Evolutionary conservation across 1,284 basidiomycete species (phyloP).

Genomic region (Butyriboletus pseudospeciosus): DNA sequence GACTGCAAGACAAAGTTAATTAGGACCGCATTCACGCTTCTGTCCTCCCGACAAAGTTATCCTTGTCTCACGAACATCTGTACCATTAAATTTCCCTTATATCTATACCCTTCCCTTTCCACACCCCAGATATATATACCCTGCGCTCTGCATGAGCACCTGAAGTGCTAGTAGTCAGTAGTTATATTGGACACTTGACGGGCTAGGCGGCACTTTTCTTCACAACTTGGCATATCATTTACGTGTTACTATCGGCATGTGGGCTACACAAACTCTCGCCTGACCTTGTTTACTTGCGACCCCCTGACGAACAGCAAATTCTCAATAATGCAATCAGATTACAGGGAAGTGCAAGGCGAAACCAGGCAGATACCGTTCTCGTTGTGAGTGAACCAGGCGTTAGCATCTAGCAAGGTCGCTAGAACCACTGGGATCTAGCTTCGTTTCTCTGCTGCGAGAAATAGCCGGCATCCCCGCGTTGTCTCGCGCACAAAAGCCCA

Average conservation of each 20-base stretch:
- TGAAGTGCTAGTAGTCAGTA: not conserved
- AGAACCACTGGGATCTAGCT: conserved; percentile 31
- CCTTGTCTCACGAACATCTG: conserved; percentile 11
- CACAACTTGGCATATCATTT: not conserved
- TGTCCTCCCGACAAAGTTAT: not conserved
- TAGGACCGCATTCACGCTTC: not conserved
- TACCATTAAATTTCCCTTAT: conserved; percentile 10
- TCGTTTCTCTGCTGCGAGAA: conserved; percentile 43
- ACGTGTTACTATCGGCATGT: not conserved
- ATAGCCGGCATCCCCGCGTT: conserved; percentile 35
- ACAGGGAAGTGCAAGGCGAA: conserved; percentile 30
- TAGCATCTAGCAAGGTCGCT: not conserved
- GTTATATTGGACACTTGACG: not conserved
- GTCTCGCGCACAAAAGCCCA: conserved; percentile 18
- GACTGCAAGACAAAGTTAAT: conserved; percentile 28
- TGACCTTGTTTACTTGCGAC: conserved; percentile 22
- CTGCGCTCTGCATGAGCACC: not conserved
- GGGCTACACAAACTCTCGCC: not conserved
- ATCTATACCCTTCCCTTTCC: conserved; percentile 28
- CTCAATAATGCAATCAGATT: not conserved
- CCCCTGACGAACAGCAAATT: conserved; percentile 21
- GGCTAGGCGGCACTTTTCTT: not conserved
- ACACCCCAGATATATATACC: conserved; percentile 21
- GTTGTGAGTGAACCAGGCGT: conserved; percentile 34
- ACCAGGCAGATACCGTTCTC: conserved; percentile 37